Conservation (phyloP, 768 basidiomycete genomes). For the Phlebiopsis flavidoalba region DNA sequence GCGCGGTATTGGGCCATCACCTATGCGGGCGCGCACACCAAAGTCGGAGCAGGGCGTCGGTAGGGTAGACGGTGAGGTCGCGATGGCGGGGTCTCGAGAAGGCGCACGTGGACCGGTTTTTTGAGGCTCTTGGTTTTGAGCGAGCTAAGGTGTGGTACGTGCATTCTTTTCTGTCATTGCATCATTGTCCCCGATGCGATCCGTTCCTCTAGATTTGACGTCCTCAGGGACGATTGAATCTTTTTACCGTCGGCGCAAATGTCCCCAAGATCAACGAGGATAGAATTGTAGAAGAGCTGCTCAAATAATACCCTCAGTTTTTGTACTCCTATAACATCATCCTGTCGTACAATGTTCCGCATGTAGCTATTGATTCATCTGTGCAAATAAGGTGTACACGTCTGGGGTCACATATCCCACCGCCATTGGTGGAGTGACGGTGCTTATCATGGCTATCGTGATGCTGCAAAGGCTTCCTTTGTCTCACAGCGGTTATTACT, state of each 20-base stretch:
- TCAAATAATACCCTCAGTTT: slow-evolving; percentile 41
- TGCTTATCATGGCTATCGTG: no score
- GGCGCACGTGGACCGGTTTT: slow-evolving; percentile 84
- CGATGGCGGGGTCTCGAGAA: slow-evolving; percentile 77
- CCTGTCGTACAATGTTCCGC: not conserved
- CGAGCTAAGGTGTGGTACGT: slow-evolving; percentile 80
- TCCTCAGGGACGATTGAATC: slow-evolving; percentile 80
- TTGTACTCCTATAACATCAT: not conserved
- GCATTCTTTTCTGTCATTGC: not conserved
- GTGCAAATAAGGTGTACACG: not conserved
- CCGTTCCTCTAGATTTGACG: slow-evolving; percentile 62
- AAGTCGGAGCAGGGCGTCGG: slow-evolving; percentile 32
- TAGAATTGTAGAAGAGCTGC: slow-evolving; percentile 78
- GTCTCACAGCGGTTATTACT: not conserved
- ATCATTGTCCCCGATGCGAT: not conserved
- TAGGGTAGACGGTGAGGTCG: slow-evolving; percentile 37
- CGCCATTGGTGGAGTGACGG: no score
- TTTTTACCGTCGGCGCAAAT: slow-evolving; percentile 83
- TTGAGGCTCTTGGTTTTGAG: slow-evolving; percentile 79
- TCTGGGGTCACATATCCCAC: not conserved
- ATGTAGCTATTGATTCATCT: not conserved
- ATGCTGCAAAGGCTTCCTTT: no score
- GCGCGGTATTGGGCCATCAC: slow-evolving; percentile 92
- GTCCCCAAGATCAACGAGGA: slow-evolving; percentile 78
- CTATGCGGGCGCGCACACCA: slow-evolving; percentile 76